phyloP scores from a whole-genome alignment of 2,329 filamentous ascomycete species.

The Fusarium oxysporum region DNA sequence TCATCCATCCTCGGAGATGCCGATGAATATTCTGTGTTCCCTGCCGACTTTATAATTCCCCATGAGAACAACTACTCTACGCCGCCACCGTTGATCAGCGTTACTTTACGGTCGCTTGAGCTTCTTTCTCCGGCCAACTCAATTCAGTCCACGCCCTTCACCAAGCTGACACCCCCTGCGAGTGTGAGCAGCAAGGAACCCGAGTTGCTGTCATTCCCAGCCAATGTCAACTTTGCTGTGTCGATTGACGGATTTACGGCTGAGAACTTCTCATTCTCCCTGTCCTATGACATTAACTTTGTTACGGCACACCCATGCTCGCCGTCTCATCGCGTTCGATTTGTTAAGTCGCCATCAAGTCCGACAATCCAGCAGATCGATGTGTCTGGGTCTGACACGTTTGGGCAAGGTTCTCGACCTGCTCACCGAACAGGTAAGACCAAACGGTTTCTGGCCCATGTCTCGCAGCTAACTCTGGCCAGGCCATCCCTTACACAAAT shows the following conservation, averaged over 20 bases:
- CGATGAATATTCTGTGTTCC: slow-evolving; percentile 64
- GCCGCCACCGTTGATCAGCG: slow-evolving; percentile 59
- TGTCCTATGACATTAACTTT: slow-evolving; percentile 71
- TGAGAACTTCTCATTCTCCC: slow-evolving; percentile 57
- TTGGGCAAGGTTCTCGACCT: slow-evolving; percentile 59
- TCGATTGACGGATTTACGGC: slow-evolving; percentile 54
- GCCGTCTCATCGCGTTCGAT: slow-evolving; percentile 66
- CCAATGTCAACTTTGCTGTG: slow-evolving; percentile 51
- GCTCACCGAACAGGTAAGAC: slow-evolving; percentile 61
- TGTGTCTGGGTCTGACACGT: slow-evolving; percentile 58
- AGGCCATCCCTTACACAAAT: slow-evolving; percentile 74
- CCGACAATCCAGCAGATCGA: slow-evolving; percentile 70
- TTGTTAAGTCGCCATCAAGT: slow-evolving; percentile 69
- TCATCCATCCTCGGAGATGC: slow-evolving; percentile 70
- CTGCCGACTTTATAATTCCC: slow-evolving; percentile 72
- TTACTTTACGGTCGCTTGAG: slow-evolving; percentile 64
- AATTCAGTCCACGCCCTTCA: slow-evolving; percentile 58
- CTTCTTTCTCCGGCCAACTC: slow-evolving; percentile 59
- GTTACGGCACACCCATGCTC: slow-evolving; percentile 75
- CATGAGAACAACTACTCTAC: slow-evolving; percentile 65
- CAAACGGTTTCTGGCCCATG: not conserved
- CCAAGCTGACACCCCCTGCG: slow-evolving; percentile 41
- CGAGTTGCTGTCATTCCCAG: slow-evolving; percentile 51
- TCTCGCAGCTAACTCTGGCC: slow-evolving; percentile 25
- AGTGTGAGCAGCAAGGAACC: slow-evolving; percentile 43